Percentiles rank a stretch among this genome's conserved stretches.
phyloP scores from a whole-genome alignment of 176 grass and related monocot species.

The Puccinellia tenuiflora region DNA sequence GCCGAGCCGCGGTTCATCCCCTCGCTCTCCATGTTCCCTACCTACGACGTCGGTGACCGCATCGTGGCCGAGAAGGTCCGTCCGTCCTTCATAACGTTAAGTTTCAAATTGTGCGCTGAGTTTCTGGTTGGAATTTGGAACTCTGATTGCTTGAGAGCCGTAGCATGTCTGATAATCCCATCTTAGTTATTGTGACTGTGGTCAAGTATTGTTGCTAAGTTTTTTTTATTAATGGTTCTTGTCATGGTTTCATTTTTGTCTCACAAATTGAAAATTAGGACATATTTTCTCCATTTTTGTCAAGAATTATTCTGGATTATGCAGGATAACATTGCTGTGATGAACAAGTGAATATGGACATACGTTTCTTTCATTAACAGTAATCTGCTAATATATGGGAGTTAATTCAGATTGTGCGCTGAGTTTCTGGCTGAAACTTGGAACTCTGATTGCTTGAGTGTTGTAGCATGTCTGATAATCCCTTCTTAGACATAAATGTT shows the following conservation, averaged over 20 bases:
- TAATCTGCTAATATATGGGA: too few species aligned
- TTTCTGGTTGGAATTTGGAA: neutral
- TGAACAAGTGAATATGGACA: neutral
- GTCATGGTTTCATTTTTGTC: neutral
- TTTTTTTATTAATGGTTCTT: neutral
- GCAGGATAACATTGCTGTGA: neutral
- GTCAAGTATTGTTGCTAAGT: neutral
- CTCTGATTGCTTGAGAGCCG: neutral
- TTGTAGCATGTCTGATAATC: neutral
- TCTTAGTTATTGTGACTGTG: neutral
- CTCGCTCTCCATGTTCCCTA: conserved; percentile 96
- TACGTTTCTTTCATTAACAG: too few species aligned
- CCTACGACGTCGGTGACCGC: conserved; percentile 76
- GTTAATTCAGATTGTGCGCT: neutral
- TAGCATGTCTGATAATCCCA: neutral
- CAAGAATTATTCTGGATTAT: neutral
- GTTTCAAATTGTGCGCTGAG: neutral
- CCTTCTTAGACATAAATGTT: neutral
- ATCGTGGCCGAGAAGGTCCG: conserved; percentile 87
- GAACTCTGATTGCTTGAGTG: neutral
- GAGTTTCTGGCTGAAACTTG: neutral
- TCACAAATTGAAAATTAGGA: neutral
- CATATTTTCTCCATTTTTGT: neutral
- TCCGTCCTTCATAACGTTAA: neutral
- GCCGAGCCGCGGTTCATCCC: conserved; percentile 93